phyloP scores from a whole-genome alignment of 2,329 filamentous ascomycete genomes.

The Colletotrichum liaoningense region DNA sequence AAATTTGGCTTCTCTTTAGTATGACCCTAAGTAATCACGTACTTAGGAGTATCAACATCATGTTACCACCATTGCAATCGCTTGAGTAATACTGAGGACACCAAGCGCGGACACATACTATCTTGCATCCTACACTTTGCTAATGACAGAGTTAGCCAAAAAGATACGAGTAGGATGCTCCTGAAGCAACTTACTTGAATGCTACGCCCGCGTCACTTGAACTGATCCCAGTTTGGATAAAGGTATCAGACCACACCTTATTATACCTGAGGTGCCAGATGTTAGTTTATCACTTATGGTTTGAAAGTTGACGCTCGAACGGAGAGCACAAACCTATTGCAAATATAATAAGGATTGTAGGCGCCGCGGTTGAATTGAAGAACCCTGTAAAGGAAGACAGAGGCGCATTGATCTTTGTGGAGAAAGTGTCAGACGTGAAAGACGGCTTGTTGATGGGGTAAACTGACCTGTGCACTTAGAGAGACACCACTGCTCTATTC shows the following conservation, averaged over 20 bases:
- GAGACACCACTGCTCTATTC: conserved; percentile 15
- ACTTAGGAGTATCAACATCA: no score
- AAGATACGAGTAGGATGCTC: no score
- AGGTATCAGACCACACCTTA: background rate
- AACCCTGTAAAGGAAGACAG: conserved; percentile 11
- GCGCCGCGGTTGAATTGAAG: background rate
- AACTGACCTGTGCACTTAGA: conserved; percentile 11
- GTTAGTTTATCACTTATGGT: background rate
- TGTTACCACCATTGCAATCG: no score
- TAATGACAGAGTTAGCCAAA: no score
- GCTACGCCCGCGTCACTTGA: conserved; percentile 6
- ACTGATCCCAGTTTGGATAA: background rate
- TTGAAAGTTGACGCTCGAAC: no score
- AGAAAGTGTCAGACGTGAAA: background rate
- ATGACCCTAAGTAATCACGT: no score
- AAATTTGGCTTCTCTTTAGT: no score
- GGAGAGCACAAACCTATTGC: background rate
- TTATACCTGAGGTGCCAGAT: background rate
- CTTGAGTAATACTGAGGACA: no score
- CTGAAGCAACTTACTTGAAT: background rate
- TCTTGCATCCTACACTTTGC: no score
- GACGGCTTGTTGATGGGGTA: no score
- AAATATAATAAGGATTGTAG: background rate
- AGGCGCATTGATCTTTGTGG: background rate
- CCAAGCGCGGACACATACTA: no score